phyloP scores from a whole-genome alignment of 23 red algal genomes.

The Cyanidiococcus yangmingshanensis region DNA sequence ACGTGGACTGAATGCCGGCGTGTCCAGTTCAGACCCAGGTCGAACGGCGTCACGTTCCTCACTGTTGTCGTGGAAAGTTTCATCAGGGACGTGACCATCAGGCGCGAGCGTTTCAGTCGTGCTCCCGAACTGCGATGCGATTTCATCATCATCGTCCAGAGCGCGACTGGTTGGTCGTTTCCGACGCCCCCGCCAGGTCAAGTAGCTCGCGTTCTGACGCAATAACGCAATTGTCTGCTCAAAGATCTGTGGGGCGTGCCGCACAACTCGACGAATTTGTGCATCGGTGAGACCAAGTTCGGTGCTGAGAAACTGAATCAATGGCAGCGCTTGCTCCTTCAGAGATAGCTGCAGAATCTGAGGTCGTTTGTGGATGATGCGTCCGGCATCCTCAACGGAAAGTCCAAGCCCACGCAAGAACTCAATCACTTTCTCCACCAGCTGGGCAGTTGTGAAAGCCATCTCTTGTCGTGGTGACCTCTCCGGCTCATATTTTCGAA shows the following conservation, averaged over 20 bases:
- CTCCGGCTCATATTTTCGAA: neutral
- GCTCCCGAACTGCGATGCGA: neutral
- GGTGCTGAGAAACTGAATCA: constrained; percentile 24
- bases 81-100: neutral
- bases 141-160: neutral
- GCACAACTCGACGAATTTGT: neutral
- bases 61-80: neutral
- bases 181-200: too few relatives aligned
- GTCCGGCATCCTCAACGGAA: constrained; percentile 37
- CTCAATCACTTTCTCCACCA: neutral
- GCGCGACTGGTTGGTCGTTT: neutral
- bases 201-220: neutral
- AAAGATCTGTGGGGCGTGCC: constrained; percentile 2
- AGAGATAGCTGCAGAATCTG: constrained; percentile 25
- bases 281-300: neutral
- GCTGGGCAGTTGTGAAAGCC: neutral
- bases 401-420: constrained; percentile 44
- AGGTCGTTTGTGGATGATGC: constrained; percentile 26
- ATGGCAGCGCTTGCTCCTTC: constrained; percentile 11
- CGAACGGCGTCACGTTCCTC: neutral
- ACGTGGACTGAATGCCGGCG: neutral
- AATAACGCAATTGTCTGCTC: neutral
- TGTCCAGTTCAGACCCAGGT: neutral
- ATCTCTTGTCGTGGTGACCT: neutral
- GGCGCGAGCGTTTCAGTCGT: neutral